phyloP scores from a whole-genome alignment of 768 basidiomycete species.

The Leccinum incarnatum region DNA sequence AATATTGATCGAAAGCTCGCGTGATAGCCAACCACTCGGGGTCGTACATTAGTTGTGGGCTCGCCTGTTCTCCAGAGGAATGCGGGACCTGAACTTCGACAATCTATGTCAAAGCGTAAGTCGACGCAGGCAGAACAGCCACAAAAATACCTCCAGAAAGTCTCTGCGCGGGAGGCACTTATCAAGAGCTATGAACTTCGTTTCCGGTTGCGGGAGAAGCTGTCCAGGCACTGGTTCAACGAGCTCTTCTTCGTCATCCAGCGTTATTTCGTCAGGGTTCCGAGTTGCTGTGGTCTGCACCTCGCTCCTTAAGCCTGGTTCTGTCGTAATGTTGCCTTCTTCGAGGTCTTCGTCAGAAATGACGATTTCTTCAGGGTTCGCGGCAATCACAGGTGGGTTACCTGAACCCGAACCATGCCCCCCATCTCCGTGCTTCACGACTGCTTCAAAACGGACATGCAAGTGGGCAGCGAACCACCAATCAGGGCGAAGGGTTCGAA shows the following conservation, averaged over 20 bases:
- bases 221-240: slow-evolving; percentile 36
- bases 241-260: slow-evolving; percentile 47
- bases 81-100: slow-evolving; percentile 53
- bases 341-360: slow-evolving; percentile 36
- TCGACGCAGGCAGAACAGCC: neutral
- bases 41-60: slow-evolving; percentile 63
- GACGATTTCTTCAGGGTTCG: slow-evolving; percentile 40
- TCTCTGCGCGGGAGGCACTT: slow-evolving; percentile 78
- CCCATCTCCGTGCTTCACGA: slow-evolving; percentile 43
- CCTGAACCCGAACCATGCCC: neutral
- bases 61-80: slow-evolving; percentile 10
- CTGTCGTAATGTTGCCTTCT: slow-evolving; percentile 5
- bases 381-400: neutral
- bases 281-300: slow-evolving; percentile 30
- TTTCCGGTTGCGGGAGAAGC: slow-evolving; percentile 35
- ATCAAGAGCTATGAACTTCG: slow-evolving; percentile 85
- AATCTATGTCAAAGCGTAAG: slow-evolving; percentile 45
- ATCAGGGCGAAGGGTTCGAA: slow-evolving; percentile 66
- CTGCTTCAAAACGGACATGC: slow-evolving; percentile 83
- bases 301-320: slow-evolving; percentile 29
- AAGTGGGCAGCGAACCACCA: slow-evolving; percentile 96
- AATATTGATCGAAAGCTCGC: slow-evolving; percentile 78
- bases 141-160: slow-evolving; percentile 69
- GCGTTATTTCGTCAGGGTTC: slow-evolving; percentile 53
- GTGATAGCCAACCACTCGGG: slow-evolving; percentile 94